Conservation (phyloP, 83 land plant species). For the Isoetes engelmannii region DNA sequence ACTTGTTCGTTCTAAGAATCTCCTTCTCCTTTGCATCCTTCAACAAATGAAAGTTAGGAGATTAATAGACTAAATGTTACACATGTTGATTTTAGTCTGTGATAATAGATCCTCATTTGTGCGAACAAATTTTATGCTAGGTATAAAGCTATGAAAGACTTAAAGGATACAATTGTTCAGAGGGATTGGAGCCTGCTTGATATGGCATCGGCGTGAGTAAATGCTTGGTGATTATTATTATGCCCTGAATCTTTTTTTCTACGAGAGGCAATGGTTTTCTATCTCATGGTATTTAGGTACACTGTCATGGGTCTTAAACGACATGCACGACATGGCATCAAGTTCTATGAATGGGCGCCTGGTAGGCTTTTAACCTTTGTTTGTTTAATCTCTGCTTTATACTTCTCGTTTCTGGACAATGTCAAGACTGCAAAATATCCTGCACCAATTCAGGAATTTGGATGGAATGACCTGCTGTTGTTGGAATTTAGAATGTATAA, state of each 20-base stretch:
- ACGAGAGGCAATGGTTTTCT: background rate
- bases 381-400: background rate
- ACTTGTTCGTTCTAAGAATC: no score
- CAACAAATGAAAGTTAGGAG: no score
- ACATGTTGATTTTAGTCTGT: no score
- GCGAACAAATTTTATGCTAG: constrained; percentile 22
- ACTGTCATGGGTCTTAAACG: constrained; percentile 74
- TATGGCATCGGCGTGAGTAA: constrained; percentile 51
- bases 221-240: background rate
- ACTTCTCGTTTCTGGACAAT: background rate
- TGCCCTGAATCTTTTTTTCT: background rate
- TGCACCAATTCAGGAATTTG: no score
- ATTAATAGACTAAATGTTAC: no score
- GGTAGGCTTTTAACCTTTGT: constrained; percentile 36
- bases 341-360: constrained; percentile 96
- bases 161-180: constrained; percentile 32
- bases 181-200: constrained; percentile 37
- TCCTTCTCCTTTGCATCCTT: no score
- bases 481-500: background rate
- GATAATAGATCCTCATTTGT: no score
- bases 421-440: no score
- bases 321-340: constrained; percentile 57
- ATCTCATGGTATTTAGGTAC: constrained; percentile 38
- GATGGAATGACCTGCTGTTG: background rate
- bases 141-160: constrained; percentile 55